These are phyloP conservation scores for Biscutella laevigata DNA, from an alignment of 441 rosid genomes.

Conservation along the genomic window DNA sequence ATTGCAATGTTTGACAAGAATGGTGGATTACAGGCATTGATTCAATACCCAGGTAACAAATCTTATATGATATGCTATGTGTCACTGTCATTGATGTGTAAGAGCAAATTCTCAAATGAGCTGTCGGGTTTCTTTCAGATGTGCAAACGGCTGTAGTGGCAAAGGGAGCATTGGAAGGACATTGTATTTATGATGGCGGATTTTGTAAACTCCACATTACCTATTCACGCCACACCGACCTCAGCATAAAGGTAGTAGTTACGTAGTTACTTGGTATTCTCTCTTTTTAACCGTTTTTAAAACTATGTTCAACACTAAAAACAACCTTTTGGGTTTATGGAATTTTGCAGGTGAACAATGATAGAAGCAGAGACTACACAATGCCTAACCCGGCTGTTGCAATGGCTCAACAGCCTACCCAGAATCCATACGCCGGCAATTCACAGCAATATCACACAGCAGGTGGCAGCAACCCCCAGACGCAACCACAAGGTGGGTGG, in stretches of 20 bases:
- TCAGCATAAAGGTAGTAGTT: slow-evolving; percentile 72
- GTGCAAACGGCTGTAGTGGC: slow-evolving; percentile 88
- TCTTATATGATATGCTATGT: neutral
- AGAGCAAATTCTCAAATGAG: neutral
- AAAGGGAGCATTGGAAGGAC: slow-evolving; percentile 97
- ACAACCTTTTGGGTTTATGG: neutral
- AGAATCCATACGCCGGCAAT: slow-evolving; percentile 51
- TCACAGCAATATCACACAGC: slow-evolving; percentile 40
- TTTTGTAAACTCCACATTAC: slow-evolving; percentile 95
- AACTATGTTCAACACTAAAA: neutral
- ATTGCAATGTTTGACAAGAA: slow-evolving; percentile 99
- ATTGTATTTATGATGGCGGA: slow-evolving; percentile 95
- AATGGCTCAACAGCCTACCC: slow-evolving; percentile 37
- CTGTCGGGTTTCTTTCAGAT: slow-evolving; percentile 40
- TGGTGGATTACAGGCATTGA: slow-evolving; percentile 84
- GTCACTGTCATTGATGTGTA: neutral
- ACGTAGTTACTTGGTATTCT: too few species aligned
- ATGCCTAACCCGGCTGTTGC: slow-evolving; percentile 43
- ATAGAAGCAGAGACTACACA: slow-evolving; percentile 86
- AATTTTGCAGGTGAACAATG: slow-evolving; percentile 72
- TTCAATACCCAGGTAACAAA: slow-evolving; percentile 79
- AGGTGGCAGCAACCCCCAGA: slow-evolving; percentile 38
- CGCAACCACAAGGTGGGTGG: slow-evolving; percentile 66
- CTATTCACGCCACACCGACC: slow-evolving; percentile 90
- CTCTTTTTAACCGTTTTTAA: neutral